Conservation (phyloP, 225 moss, liverwort and hornwort genomes). For the Polytrichum commune region DNA sequence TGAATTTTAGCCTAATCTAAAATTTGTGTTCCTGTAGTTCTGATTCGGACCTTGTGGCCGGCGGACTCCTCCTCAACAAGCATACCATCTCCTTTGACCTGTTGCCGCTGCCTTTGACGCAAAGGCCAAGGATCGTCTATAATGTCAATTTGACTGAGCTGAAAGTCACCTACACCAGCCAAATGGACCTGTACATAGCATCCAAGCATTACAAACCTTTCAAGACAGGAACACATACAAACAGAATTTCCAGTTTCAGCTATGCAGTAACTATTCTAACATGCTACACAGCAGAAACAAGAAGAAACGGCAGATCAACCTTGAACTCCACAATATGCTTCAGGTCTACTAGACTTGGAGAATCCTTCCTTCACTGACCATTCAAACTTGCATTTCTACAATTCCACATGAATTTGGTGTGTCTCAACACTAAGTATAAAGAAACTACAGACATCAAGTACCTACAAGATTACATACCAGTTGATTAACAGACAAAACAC, state of each 20-base stretch:
- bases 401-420: too few species aligned
- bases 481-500: slow-evolving; percentile 86
- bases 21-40: neutral
- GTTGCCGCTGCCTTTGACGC: slow-evolving; percentile 42
- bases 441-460: neutral
- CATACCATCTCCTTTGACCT: slow-evolving; percentile 35
- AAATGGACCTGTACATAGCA: slow-evolving; percentile 68
- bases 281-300: too few species aligned
- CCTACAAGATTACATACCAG: slow-evolving; percentile 45
- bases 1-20: too few species aligned
- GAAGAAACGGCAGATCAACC: too few species aligned
- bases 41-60: slow-evolving; percentile 29
- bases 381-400: too few species aligned
- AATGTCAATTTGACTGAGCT: slow-evolving; percentile 72
- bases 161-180: slow-evolving; percentile 92
- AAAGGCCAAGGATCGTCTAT: slow-evolving; percentile 75
- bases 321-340: too few species aligned
- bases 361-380: too few species aligned
- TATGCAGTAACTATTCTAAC: too few species aligned
- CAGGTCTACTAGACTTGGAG: too few species aligned
- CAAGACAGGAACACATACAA: too few species aligned
- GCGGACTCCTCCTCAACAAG: slow-evolving; percentile 33
- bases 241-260: too few species aligned
- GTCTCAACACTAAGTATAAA: neutral
- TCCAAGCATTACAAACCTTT: neutral